phyloP scores from a whole-genome alignment of 2,329 filamentous ascomycete species.

The Trichoderma sp. region DNA sequence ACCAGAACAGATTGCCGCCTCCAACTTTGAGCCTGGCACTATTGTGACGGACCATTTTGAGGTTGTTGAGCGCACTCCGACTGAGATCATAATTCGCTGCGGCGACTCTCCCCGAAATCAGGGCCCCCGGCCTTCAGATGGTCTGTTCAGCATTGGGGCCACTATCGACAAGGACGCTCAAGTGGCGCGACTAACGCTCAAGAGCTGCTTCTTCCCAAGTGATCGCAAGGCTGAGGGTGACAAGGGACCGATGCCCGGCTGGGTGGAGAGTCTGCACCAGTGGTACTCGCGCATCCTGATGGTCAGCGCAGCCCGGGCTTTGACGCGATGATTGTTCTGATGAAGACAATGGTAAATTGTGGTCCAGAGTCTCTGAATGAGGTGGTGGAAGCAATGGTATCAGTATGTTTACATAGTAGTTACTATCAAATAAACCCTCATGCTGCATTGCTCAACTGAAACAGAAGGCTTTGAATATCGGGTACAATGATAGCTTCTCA shows the following conservation, averaged over 20 bases:
- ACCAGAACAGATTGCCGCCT: conserved; percentile 54
- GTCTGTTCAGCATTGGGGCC: conserved; percentile 66
- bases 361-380: too few species aligned
- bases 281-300: conserved; percentile 48
- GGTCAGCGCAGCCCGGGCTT: conserved; percentile 1
- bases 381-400: too few species aligned
- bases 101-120: conserved; percentile 65
- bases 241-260: conserved; percentile 38
- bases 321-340: not conserved
- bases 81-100: conserved; percentile 64
- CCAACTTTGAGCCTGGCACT: conserved; percentile 64
- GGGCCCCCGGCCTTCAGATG: conserved; percentile 61
- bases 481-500: not conserved
- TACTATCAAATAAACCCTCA: not conserved
- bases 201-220: conserved; percentile 63
- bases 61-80: conserved; percentile 64
- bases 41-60: conserved; percentile 72
- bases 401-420: not conserved
- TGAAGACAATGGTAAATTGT: too few species aligned
- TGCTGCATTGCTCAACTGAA: not conserved
- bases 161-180: conserved; percentile 60
- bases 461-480: not conserved
- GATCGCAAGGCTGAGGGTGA: conserved; percentile 41
- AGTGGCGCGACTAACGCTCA: conserved; percentile 65
- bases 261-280: conserved; percentile 40